Base-by-base conservation (phyloP, 768 basidiomycete species). In the Cystofilobasidium capitatum region DNA sequence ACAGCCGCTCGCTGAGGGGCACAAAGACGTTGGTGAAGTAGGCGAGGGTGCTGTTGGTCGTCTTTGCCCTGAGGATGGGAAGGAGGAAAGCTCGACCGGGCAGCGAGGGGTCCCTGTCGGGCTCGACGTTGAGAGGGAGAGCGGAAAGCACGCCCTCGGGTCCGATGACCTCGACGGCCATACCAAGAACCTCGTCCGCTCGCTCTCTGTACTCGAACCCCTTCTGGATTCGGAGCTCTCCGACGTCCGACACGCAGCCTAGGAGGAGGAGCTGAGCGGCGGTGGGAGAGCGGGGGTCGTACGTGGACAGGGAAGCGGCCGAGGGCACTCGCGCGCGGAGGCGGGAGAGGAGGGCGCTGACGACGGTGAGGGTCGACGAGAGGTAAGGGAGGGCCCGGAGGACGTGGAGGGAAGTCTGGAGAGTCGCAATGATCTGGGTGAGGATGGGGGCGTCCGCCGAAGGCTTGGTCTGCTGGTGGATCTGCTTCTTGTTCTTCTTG, bases 1-100 rank as follows among this genome's bases (percentile, higher is more conserved):
- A 99, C 82, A 98, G 86, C 22, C 85, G 82, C 76, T 97, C 93
- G 58, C 92, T 96, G 58, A 98, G 78, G 22, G 94, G 94, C 10
- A 98, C 88, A 72, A 98, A 97, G 76, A 89, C 89, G 2, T 84
- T 83, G 39, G 89, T 82, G 73, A 98, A 99, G 79, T 94, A 93
- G 0, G 79, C 78, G 57, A 98, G 80, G 0, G 86, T 86, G 2
- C 93, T 97, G 88, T 81, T 81, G 65, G 79, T 79, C 45, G 78
- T 78, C 3, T 86, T 83, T 36, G 89, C 84, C 16, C 86, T 77
- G 60, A 99, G 83, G 64, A 97, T 81, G 2, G 96, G 92, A 8
- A 99, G 82, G 47, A 99, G 81, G 80, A 88, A 96, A 16, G 93
- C 96, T 60, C 89, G 86, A 16, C 93, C 91, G 71, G 91, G 89